These are phyloP conservation scores for Penicillium olsonii DNA, from an alignment of 2,329 filamentous ascomycete genomes.

Conservation along the genomic window DNA sequence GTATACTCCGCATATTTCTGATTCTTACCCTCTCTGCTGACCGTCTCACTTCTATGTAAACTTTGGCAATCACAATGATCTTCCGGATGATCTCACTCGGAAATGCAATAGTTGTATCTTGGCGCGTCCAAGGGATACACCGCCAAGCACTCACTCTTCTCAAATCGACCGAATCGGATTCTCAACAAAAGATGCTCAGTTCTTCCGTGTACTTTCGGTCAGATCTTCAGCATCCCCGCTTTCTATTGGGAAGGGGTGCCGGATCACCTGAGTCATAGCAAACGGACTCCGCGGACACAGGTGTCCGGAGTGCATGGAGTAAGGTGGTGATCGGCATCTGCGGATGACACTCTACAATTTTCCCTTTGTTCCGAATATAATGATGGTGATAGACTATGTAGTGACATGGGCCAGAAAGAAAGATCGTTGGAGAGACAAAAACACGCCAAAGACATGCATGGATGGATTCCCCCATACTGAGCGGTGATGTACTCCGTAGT, in stretches of 20 bases:
- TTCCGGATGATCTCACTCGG: neutral
- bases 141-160: slow-evolving; percentile 5
- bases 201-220: slow-evolving; percentile 8
- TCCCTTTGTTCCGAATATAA: too few relatives aligned
- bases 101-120: slow-evolving; percentile 7
- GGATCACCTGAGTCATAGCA: neutral
- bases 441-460: too few relatives aligned
- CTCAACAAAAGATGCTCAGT: slow-evolving; percentile 8
- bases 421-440: too few relatives aligned
- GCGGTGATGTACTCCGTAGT: too few relatives aligned
- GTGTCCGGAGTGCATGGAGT: too few relatives aligned
- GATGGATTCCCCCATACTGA: too few relatives aligned
- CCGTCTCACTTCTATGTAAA: neutral
- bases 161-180: neutral
- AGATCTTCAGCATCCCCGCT: neutral
- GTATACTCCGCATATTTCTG: neutral
- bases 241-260: neutral
- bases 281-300: neutral
- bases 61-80: neutral
- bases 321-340: too few relatives aligned
- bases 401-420: too few relatives aligned
- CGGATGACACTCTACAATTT: too few relatives aligned
- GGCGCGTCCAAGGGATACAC: slow-evolving; percentile 10
- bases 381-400: too few relatives aligned
- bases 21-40: neutral